A percentile compares a stretch with the other conserved stretches of the same genome.
Evolutionary conservation across 2,329 filamentous ascomycete species (phyloP).

Genomic region (Colletotrichum liriopes): DNA sequence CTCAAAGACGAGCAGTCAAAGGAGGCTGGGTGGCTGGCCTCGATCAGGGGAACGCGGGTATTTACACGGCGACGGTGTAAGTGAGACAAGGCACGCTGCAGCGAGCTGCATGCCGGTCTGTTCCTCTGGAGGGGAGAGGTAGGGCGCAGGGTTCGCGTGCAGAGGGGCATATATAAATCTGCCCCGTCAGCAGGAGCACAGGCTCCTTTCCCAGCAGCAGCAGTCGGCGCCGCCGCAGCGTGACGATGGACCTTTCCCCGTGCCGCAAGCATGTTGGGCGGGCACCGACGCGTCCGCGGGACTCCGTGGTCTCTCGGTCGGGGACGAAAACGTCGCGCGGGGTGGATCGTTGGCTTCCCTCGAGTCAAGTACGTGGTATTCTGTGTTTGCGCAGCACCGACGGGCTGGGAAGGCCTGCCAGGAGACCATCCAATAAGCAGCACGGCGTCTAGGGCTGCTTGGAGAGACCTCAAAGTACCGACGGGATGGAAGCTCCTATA

Average conservation of each 20-base stretch:
- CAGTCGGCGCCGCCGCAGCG: not conserved
- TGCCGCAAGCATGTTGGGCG: not conserved
- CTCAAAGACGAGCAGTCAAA: not conserved
- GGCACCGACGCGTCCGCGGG: not conserved
- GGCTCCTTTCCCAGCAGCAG: not conserved
- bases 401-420: not conserved
- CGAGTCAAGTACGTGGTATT: not conserved
- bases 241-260: not conserved
- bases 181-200: no score
- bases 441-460: not conserved
- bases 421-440: not conserved
- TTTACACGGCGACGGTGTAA: not conserved
- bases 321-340: not conserved
- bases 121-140: no score
- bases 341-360: not conserved
- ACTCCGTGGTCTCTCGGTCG: not conserved
- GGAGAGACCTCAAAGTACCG: not conserved
- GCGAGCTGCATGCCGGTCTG: not conserved
- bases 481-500: not conserved
- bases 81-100: not conserved
- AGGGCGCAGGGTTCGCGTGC: no score
- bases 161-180: no score
- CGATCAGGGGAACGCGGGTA: not conserved
- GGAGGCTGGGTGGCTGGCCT: not conserved
- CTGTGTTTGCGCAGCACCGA: not conserved